Base-by-base conservation (phyloP, 2,329 filamentous ascomycete species). In the Calonectria honghensis region DNA sequence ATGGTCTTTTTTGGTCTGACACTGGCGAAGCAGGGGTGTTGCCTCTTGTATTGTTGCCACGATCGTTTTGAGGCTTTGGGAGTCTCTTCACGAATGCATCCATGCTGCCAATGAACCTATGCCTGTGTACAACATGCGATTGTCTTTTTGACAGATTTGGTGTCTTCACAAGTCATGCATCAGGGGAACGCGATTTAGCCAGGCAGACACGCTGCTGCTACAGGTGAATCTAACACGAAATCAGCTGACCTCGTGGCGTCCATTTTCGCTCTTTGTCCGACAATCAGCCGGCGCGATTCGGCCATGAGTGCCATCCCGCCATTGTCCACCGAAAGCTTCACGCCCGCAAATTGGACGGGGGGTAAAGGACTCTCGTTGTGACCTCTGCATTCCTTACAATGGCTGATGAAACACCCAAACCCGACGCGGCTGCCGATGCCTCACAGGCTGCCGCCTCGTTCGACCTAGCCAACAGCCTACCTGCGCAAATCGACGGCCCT, bases 31-130 rank as follows among this genome's bases (percentile, higher is more conserved):
- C 51, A 39, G 65, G 16, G n/a, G 75, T 59, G 35, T 61, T 73
- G 50, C 57, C n/a, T 29, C 50, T 73, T 75, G 65, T 29, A 65
- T 73, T 72, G 63, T 57, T 75, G 52, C 41, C 57, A 51, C 48
- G 45, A 41, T 78, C 73, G 32, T 45, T 70, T 41, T 77, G 74
- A n/a, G 74, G 74, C 37, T 73, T 79, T 16, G 84, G 77, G 3
- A 81, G 73, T 72, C 81, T 82, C 68, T 74, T 84, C 52, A 86
- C 79, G 69, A 85, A 86, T n/a, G 83, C 81, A 74, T 87, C 85
- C 85, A 87, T 87, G 6, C 32, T 79, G 73, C n/a, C 4, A 51
- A 52, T 69, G 70, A 31, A 71, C 63, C 52, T 72, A 79, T 77
- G 20, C 29, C 64, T 63, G 69, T 61, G 9, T 24, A 59, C 54